Evolutionary conservation across 2,329 filamentous ascomycete species (phyloP), one percentile per base, ranked within the genome.

Genomic region (Amauroascus niger): DNA sequence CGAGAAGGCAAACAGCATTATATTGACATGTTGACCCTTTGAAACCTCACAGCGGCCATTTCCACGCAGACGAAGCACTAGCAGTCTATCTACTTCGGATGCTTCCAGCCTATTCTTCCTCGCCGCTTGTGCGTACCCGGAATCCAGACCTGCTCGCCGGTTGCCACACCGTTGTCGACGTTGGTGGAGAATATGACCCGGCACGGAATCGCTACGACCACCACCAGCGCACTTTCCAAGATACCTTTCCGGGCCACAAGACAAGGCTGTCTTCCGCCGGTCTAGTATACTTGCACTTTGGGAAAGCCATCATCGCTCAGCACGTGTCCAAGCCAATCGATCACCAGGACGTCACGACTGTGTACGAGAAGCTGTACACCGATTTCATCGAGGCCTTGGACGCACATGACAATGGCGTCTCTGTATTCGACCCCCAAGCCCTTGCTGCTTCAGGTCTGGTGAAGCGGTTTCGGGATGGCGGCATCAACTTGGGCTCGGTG

Each of bases 41-140:
- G n/a, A n/a, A n/a, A n/a, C n/a, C 2, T 20, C 9, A 35, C 24
- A 80, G 78, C 74, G 93, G 93, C 62, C 89, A 96, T 77, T 98
- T 98, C 79, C 93, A 98, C 76, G 93, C 93, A 69, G 93, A 98
- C 71, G 93, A 98, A 76, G 91, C 93, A 57, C 82, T 98, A 41
- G 93, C 93, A 55, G 90, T 98, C 60, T 89, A 95, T 77, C 88
- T 98, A 78, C 86, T 98, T 62, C 88, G 89, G 60, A 80, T 86
- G 54, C 85, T 97, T 16, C 91, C 93, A 20, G 74, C 83, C 55
- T 98, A 97, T 76, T 70, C 77, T 53, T 73, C 79, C 61, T 84
- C 88, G 24, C 69, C 77, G 41, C 84, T 98, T 41, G 77, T 95
- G 49, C 89, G 93, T 62, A 95, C 90, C 46, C 87, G 93, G 64